Evolutionary conservation across 257 asterid species (phyloP).

Genomic region (Plantago elongata): DNA sequence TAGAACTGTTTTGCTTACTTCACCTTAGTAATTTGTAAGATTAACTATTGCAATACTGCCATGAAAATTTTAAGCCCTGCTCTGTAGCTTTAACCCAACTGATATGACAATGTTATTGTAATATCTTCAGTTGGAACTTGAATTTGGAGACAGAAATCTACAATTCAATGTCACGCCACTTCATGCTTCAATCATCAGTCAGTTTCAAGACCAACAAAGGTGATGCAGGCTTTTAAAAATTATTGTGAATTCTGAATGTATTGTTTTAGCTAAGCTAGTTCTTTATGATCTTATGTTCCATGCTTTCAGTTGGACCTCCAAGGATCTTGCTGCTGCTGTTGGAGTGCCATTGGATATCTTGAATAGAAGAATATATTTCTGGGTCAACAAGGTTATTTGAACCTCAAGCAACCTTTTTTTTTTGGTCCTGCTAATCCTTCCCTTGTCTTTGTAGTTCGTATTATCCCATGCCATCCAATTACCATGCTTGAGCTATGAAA

Average conservation of each 20-base stretch:
- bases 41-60: conserved; percentile 6
- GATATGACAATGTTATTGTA: conserved; percentile 6
- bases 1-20: background rate
- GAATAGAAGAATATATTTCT: conserved; percentile 68
- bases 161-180: conserved; percentile 83
- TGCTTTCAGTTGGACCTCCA: conserved; percentile 75
- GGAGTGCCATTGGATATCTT: conserved; percentile 80
- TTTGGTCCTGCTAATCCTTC: conserved; percentile 13
- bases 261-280: background rate
- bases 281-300: conserved; percentile 8
- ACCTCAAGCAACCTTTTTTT: background rate
- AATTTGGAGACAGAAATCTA: conserved; percentile 73
- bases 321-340: conserved; percentile 73
- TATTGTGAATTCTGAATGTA: conserved; percentile 2
- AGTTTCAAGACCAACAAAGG: conserved; percentile 88
- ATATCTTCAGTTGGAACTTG: conserved; percentile 75
- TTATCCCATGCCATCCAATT: too few relatives aligned
- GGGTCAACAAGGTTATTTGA: conserved; percentile 80
- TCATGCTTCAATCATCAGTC: conserved; percentile 86
- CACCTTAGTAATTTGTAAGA: background rate
- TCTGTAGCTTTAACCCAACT: too few relatives aligned
- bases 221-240: conserved; percentile 17
- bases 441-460: background rate
- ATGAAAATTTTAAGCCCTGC: too few relatives aligned
- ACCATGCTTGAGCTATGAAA: too few relatives aligned